Evolutionary conservation across 495 filamentous ascomycete species (phyloP), one percentile per base, ranked within the genome.

Genomic region (Jackrogersella minutella): DNA sequence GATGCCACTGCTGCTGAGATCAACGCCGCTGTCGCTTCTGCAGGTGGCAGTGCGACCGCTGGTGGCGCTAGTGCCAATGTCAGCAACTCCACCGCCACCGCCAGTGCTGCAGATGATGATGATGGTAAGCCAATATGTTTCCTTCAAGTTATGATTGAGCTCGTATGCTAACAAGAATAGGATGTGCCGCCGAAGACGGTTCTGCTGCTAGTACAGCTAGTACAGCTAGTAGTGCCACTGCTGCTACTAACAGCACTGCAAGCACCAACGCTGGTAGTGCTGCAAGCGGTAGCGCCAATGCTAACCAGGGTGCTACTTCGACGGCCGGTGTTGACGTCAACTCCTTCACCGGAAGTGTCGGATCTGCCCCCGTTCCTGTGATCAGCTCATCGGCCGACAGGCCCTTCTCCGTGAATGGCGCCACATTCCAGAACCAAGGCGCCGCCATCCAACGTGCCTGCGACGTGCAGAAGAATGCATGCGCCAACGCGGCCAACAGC

Each of bases 1-100:
- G 86, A 86, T 53, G 85, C 82, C 14, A 80, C 82, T n/a, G 78
- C 78, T 17, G 78, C 67, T 16, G 85, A 89, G 64, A 87, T 89
- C 62, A 60, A 68, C 30, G 80, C 82, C 24, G 86, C 85, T 19
- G 83, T 84, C 37, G 81, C 64, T 7, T 69, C 70, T 14, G 75
- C 57, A 30, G 72, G 65, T 49, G 69, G 56, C 37, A 67, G 43
- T 1, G 40, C 58, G 24, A 26, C 17, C 5, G 28, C 44, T 44
- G 66, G 36, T 26, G 21, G 10, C 37, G 17, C 46, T 41, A 49
- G 21, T 11, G 36, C 40, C 17, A 40, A 36, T 11, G 67, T 43
- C 5, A 21, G 40, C n/a, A 39, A 43, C 33, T 14, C 54, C 36
- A 44, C 19, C 11, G 46, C 33, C 14, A 43, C n/a, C n/a, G n/a